These are phyloP conservation scores for Phytophthora brassicae DNA, from an alignment of 352 stramenopile genomes.

Conservation along the genomic window DNA sequence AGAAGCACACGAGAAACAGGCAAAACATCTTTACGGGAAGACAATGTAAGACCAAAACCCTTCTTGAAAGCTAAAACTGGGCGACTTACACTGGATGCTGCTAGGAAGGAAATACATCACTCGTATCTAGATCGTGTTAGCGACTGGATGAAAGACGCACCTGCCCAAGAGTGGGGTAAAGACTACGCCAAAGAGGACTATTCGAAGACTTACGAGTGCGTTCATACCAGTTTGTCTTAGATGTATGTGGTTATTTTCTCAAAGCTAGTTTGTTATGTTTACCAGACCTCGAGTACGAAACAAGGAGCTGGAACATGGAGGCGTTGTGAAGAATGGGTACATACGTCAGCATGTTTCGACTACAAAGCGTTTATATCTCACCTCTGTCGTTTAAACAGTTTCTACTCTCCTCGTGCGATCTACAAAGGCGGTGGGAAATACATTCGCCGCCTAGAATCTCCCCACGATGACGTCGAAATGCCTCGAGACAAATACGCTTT, in stretches of 20 bases:
- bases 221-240: background rate
- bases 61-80: background rate
- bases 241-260: background rate
- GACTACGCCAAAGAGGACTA: conserved; percentile 61
- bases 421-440: conserved; percentile 63
- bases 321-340: conserved; percentile 49
- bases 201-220: conserved; percentile 52
- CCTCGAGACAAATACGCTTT: conserved; percentile 47
- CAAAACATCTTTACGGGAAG: conserved; percentile 61
- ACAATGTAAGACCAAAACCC: conserved; percentile 33
- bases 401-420: conserved; percentile 50
- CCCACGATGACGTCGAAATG: conserved; percentile 8
- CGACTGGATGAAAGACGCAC: conserved; percentile 49
- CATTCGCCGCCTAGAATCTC: conserved; percentile 30
- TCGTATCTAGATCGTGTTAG: conserved; percentile 61
- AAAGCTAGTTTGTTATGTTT: background rate
- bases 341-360: background rate
- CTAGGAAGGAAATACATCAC: conserved; percentile 69
- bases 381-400: conserved; percentile 19
- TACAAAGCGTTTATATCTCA: too few relatives aligned
- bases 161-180: conserved; percentile 47
- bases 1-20: conserved; percentile 35
- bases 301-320: conserved; percentile 45
- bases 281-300: conserved; percentile 44
- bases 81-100: background rate